phyloP scores from a whole-genome alignment of 2,329 filamentous ascomycete species.

The Trichoderma aggressivum region DNA sequence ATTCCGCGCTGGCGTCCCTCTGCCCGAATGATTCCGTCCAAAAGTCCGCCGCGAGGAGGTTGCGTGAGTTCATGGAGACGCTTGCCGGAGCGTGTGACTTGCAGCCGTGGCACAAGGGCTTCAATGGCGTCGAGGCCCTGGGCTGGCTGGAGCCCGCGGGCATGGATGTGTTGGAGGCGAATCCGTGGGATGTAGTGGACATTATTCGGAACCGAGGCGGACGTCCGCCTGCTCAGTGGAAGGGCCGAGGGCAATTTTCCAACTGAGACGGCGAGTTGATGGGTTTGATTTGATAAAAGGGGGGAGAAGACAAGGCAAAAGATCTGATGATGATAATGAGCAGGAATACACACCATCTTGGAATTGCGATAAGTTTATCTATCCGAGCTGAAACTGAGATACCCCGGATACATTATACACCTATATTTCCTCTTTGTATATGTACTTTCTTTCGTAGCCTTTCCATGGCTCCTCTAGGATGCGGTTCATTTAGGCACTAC shows the following conservation, averaged over 20 bases:
- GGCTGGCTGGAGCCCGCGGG: slow-evolving; percentile 11
- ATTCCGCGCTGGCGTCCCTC: background rate
- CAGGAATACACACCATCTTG: background rate
- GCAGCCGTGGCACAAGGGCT: background rate
- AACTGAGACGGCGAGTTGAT: background rate
- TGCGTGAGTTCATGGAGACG: background rate
- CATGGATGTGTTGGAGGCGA: background rate
- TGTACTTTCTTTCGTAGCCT: background rate
- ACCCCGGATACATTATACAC: background rate
- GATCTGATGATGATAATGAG: background rate
- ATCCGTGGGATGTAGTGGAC: background rate
- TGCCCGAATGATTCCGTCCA: background rate
- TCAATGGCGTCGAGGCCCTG: slow-evolving; percentile 8
- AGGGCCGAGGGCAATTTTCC: background rate
- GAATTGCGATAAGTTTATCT: background rate
- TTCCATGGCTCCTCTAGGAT: background rate
- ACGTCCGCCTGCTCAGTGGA: background rate
- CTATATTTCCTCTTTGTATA: background rate
- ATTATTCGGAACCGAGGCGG: background rate
- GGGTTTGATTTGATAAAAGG: background rate
- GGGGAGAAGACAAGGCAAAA: background rate
- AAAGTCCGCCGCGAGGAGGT: background rate
- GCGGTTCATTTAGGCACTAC: background rate
- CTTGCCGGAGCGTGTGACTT: background rate
- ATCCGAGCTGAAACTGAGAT: background rate